A percentile compares a stretch with the other conserved stretches of the same genome.
These are phyloP conservation scores for Calonectria pseudoturangicola DNA, from an alignment of 2,329 filamentous ascomycete genomes.

Conservation along the genomic window DNA sequence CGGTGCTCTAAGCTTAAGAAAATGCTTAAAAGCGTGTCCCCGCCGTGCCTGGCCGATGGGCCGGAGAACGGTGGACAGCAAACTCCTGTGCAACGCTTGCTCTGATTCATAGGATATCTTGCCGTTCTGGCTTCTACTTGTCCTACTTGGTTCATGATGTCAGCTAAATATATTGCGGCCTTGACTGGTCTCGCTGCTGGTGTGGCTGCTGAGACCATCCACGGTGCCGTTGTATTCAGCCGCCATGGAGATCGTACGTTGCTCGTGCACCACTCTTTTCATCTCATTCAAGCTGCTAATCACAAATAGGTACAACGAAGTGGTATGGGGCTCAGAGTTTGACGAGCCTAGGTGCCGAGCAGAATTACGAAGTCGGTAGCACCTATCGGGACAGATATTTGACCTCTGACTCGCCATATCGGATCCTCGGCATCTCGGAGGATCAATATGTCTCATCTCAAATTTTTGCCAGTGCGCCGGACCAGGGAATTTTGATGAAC, in stretches of 20 bases:
- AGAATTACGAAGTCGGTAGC: slow-evolving; percentile 56
- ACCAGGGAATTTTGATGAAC: slow-evolving; percentile 58
- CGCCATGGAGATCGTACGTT: slow-evolving; percentile 60
- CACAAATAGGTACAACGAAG: slow-evolving; percentile 57
- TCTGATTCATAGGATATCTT: background rate
- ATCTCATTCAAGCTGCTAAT: slow-evolving; percentile 13
- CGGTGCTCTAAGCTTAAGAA: slow-evolving; percentile 26
- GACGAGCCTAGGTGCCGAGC: slow-evolving; percentile 59
- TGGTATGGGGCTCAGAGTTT: slow-evolving; percentile 58
- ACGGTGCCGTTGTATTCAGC: slow-evolving; percentile 58
- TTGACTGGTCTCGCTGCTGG: slow-evolving; percentile 8
- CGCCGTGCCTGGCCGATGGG: background rate
- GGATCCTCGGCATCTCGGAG: slow-evolving; percentile 58
- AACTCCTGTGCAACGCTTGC: background rate
- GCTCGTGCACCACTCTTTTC: background rate
- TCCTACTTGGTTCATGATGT: slow-evolving; percentile 1
- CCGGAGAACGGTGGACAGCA: background rate
- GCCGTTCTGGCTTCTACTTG: background rate
- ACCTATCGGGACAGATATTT: slow-evolving; percentile 52
- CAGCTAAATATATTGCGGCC: background rate
- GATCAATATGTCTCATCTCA: slow-evolving; percentile 58
- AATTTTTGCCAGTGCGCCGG: slow-evolving; percentile 58
- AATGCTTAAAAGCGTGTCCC: slow-evolving; percentile 27
- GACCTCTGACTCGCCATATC: slow-evolving; percentile 51
- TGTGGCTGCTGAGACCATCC: slow-evolving; percentile 56